Conservation (phyloP, 352 stramenopile genomes). For the Phytophthora cryptogea region DNA sequence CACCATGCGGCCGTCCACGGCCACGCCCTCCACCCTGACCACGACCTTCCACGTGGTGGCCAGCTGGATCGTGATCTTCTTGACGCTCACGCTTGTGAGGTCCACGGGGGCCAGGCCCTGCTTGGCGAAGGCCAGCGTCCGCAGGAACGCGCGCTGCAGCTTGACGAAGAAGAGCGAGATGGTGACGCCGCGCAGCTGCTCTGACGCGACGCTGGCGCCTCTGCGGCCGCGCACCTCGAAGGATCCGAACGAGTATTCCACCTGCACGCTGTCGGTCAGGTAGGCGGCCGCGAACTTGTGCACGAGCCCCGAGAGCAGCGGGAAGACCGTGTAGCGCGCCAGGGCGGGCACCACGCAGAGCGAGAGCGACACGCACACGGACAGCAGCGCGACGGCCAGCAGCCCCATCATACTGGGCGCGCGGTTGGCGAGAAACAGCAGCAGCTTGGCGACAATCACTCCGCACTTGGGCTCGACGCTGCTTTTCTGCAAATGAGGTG, state of each 20-base stretch:
- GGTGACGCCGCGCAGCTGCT: slow-evolving; percentile 47
- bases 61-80: slow-evolving; percentile 53
- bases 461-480: slow-evolving; percentile 8
- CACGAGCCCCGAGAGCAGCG: slow-evolving; percentile 55
- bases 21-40: slow-evolving; percentile 53
- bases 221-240: slow-evolving; percentile 40
- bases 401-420: slow-evolving; percentile 46
- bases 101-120: slow-evolving; percentile 54
- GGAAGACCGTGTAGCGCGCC: slow-evolving; percentile 62
- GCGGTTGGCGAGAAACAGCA: slow-evolving; percentile 37
- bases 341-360: slow-evolving; percentile 65
- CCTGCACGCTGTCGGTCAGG: slow-evolving; percentile 50
- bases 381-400: slow-evolving; percentile 51
- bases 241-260: slow-evolving; percentile 56
- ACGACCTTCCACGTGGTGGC: slow-evolving; percentile 60
- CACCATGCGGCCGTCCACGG: slow-evolving; percentile 44
- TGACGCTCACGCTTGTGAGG: slow-evolving; percentile 41
- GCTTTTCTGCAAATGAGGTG: slow-evolving; percentile 21
- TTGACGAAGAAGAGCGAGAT: slow-evolving; percentile 62
- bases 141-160: slow-evolving; percentile 54
- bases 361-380: slow-evolving; percentile 62
- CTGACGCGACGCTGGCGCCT: slow-evolving; percentile 7
- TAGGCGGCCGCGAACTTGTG: slow-evolving; percentile 60
- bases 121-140: slow-evolving; percentile 62
- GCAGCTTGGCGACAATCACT: slow-evolving; percentile 40